Base-by-base conservation (phyloP, 2,329 filamentous ascomycete species). In the Diplodia intermedia region DNA sequence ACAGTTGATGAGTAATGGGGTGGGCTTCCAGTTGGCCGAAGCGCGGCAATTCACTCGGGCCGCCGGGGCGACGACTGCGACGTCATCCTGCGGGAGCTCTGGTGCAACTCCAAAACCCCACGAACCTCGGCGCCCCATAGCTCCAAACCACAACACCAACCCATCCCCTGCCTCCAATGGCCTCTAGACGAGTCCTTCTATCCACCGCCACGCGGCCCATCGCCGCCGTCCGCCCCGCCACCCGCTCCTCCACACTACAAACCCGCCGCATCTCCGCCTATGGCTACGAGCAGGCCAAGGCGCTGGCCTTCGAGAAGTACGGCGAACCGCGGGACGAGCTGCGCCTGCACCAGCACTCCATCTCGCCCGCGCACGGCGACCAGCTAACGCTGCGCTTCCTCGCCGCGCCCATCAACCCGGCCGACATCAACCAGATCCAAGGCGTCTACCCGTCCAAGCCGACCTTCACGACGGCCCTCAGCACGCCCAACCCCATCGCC, bases 341-440 rank as follows among this genome's bases (percentile, higher is more conserved):
- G 56, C 89, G 88, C 20, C 82, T 94, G 3, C 91, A 94, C 80
- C 86, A 82, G 0, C 89, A 94, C 82, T 92, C 90, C 72, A 92
- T 94, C 76, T 90, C 90, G 4, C 91, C 92, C 3, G 86, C 88
- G 3, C 86, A 93, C 71, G 90, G 91, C 57, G 82, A 86, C 67
- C 82, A 86, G 71, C 82, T 96, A 72, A 93, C 94, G 66, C 84
- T 99, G 69, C 92, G 93, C 79, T 90, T 95, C 74, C 91, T 99
- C 74, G 92, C 94, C 38, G 89, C 93, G 0, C 93, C 95, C 68
- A 92, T 99, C 79, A 99, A 99, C 82, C 95, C 95, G 29, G 94
- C 95, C 75, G 95, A 99, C 82, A 92, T 99, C 80, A 99, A 99
- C 84, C 94, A 94, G 75, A 92, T 99, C 75, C 95, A 99, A 83